Evolutionary conservation across 768 basidiomycete species (phyloP), one percentile per base, ranked within the genome.

Genomic region (Suillus tomentosus): DNA sequence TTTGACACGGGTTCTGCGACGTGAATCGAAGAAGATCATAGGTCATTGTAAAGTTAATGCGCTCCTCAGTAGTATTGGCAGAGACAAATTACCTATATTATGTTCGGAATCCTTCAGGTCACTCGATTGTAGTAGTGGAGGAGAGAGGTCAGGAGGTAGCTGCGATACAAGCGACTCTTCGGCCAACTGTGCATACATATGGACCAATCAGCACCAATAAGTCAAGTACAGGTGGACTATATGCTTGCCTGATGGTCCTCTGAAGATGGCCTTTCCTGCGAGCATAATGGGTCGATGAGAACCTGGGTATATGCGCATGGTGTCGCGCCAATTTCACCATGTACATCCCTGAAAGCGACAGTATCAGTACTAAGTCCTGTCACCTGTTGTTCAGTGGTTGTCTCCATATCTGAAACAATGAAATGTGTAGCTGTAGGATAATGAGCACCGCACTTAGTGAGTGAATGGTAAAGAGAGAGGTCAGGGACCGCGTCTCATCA

Each of bases 321-420:
- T 31, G 39, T 42, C 7, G 17, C 11, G 40, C 39, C 40, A 31
- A 31, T 13, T 40, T 19, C 40, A 58, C 13, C 40, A 19, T 42
- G 17, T 6, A 10, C 19, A 27, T 42, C 22, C 3, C 11, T 58
- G 40, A 27, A 58, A 27, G 53, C 11, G 10, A 54, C 19, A 54
- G 17, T 17, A 42, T 58, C 24, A 13, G 57, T 27, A 19, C 31
- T 19, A 42, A 58, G 39, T 3, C 27, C 27, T 31, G 57, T 31
- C 27, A 11, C 31, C 13, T 11, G 57, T 42, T 42, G 57, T 58
- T 58, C 57, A 42, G 27, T 11, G 19, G 11, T 58, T 27, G 40
- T 42, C 11, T 58, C 57, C 57, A 58, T 58, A 58, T 58, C 57
- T 42, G 37, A 58, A 58, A 24, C 17, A 42, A 57, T 40, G 24